phyloP scores from a whole-genome alignment of 257 asterid genomes.

The Avicennia marina region DNA sequence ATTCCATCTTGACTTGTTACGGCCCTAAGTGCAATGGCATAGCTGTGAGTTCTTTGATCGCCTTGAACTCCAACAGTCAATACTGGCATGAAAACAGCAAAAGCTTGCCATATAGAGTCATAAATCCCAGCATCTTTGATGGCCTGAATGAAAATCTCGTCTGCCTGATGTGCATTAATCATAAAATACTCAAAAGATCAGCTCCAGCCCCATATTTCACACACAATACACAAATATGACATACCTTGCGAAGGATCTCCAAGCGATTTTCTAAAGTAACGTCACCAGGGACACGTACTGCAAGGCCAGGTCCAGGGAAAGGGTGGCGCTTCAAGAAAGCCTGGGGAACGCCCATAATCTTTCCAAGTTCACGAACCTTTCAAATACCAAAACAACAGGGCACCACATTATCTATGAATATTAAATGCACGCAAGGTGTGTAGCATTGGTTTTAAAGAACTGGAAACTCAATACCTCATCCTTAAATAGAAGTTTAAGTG shows the following conservation, averaged over 20 bases:
- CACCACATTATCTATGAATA: neutral
- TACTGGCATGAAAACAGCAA: slow-evolving; percentile 91
- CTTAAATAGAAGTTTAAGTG: slow-evolving; percentile 91
- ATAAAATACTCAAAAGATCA: neutral
- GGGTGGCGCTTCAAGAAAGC: slow-evolving; percentile 84
- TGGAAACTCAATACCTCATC: slow-evolving; percentile 64
- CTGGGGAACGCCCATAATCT: slow-evolving; percentile 63
- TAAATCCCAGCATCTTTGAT: slow-evolving; percentile 89
- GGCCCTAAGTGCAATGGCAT: slow-evolving; percentile 87
- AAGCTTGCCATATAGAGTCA: slow-evolving; percentile 96
- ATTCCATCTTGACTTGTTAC: slow-evolving; percentile 99
- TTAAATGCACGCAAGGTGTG: neutral
- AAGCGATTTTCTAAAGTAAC: slow-evolving; percentile 76
- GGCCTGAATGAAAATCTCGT: slow-evolving; percentile 91
- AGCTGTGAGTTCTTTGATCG: slow-evolving; percentile 91
- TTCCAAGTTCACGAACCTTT: slow-evolving; percentile 90
- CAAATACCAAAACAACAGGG: slow-evolving; percentile 8
- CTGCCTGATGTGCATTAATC: slow-evolving; percentile 48
- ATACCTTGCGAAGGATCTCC: slow-evolving; percentile 84
- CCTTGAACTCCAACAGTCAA: slow-evolving; percentile 98
- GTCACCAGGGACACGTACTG: slow-evolving; percentile 87
- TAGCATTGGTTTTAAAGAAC: neutral
- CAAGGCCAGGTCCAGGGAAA: slow-evolving; percentile 97
- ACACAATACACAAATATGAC: neutral
- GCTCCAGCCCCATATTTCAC: neutral